Evolutionary conservation across 73 alveolate species (phyloP).

Genomic region (Stentor roeselii): DNA sequence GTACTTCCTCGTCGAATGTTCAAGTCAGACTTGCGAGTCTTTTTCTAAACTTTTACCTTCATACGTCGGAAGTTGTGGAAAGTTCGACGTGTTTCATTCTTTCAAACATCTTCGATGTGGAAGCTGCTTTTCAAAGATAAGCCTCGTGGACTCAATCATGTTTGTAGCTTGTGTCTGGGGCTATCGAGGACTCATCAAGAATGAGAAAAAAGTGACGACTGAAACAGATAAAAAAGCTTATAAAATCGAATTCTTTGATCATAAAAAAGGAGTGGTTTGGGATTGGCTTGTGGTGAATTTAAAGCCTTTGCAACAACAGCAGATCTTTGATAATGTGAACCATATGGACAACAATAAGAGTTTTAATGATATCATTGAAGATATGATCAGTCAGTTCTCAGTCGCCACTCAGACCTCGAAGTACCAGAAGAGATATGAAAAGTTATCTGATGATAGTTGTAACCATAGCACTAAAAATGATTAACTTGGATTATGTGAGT

Average conservation of each 20-base stretch:
- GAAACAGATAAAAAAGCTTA: background rate
- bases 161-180: background rate
- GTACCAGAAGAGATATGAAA: background rate
- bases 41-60: background rate
- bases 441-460: background rate
- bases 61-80: background rate
- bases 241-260: background rate
- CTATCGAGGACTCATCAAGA: background rate
- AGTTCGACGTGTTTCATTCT: background rate
- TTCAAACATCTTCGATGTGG: background rate
- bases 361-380: background rate
- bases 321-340: background rate
- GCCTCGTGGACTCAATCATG: background rate
- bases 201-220: constrained; percentile 1
- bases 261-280: background rate
- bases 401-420: background rate
- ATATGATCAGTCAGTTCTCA: background rate
- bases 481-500: too few species aligned
- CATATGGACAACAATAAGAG: background rate
- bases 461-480: background rate
- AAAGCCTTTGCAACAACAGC: background rate
- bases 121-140: background rate
- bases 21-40: background rate
- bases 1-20: background rate
- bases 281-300: background rate